Base-by-base conservation (phyloP, 1,284 basidiomycete species). In the Leucoagaricus sp. region DNA sequence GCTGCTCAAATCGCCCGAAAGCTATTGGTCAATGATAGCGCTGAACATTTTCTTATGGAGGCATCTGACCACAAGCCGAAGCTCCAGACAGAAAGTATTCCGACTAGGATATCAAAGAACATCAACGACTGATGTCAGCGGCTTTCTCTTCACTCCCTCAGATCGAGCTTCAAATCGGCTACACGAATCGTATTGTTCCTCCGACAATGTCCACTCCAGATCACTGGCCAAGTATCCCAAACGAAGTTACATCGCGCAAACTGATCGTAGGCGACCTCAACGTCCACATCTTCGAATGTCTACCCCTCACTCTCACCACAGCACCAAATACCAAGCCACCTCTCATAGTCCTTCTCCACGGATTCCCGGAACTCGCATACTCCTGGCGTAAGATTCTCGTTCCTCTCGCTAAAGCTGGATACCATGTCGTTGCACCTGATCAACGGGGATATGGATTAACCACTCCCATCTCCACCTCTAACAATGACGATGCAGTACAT, bases 331-430 rank as follows among this genome's bases (percentile, higher is more conserved):
- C 69, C 63, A 63, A 61, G 67, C 64, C 71, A 7, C 82, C 80
- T 2, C 72, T 88, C 12, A 64, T 87, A 55, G 60, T 87, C n/a
- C 75, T 86, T 28, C 67, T 87, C 1, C 85, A 87, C 60, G 86
- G 85, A 36, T 87, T 87, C 64, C 85, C 86, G 10, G 85, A 86
- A 63, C 73, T 87, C 9, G 78, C 82, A 1, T 84, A 81, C 63
- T 86, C 85, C 8, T 86, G 84, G 84, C 75, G 85, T 19, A 81
- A 82, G 58, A 58, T 86, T 29, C 73, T 87, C 34, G 60, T 68
- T 1, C 83, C 83, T 1, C 73, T 86, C 29, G 67, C 80, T 0
- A 59, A 69, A 12, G 72, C 73, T 12, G 83, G 82, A 3, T 83
- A 77, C 64, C 74, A 76, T 41, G 77, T 82, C 59, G 75, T 84